phyloP scores from a whole-genome alignment of 2,329 filamentous ascomycete genomes.

The Arthroderma sp. region DNA sequence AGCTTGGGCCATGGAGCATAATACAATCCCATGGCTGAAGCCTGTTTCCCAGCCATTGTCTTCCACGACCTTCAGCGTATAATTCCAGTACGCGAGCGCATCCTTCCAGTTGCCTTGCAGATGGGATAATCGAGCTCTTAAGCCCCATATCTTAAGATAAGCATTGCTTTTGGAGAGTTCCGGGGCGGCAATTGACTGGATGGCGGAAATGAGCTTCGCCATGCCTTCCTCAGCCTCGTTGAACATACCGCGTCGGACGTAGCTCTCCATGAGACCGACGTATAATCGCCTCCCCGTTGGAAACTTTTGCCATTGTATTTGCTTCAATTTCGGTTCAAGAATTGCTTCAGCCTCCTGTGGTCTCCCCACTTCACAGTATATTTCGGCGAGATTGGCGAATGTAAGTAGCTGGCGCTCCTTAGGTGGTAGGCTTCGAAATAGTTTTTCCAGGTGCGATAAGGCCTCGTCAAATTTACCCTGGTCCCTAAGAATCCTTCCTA shows the following conservation, averaged over 20 bases:
- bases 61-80: conserved; percentile 1
- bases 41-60: neutral
- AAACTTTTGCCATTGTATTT: conserved; percentile 1
- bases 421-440: neutral
- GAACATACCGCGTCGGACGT: conserved; percentile 6
- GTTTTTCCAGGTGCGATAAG: neutral
- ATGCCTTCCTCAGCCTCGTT: conserved; percentile 3
- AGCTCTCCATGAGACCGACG: conserved; percentile 5
- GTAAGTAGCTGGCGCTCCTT: neutral
- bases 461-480: conserved; percentile 3
- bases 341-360: conserved; percentile 3
- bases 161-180: neutral
- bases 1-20: conserved; percentile 8
- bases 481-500: conserved; percentile 6
- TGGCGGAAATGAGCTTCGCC: conserved; percentile 1
- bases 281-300: conserved; percentile 1
- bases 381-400: conserved; percentile 6
- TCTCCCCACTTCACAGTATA: conserved; percentile 4
- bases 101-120: conserved; percentile 5
- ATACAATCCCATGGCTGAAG: conserved; percentile 8
- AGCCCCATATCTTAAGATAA: neutral
- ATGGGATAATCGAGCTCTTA: conserved; percentile 4
- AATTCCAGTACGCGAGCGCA: conserved; percentile 1
- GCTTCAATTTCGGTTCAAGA: neutral
- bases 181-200: neutral